Base-by-base conservation (phyloP, 2,329 filamentous ascomycete species). In the Penicillium sp. region DNA sequence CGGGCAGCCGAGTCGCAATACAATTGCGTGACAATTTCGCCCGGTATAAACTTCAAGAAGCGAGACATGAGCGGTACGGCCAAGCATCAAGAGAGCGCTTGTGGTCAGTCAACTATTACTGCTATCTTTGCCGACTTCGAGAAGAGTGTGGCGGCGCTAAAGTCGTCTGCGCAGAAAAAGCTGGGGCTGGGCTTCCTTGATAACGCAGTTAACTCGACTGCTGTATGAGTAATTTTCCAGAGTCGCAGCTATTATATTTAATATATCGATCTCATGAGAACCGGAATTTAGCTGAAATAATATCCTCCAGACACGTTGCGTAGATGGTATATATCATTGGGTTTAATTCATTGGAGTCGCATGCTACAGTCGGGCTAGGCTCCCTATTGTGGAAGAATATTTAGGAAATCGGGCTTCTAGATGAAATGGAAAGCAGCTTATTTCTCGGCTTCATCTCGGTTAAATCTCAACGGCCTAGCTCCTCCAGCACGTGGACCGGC, bases 1-100 rank as follows among this genome's bases (percentile, higher is more conserved):
- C 71, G 80, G 21, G 79, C 77, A 0, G 79, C 71, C 10, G 71
- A 81, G 43, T 69, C 77, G 17, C 74, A 83, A 67, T 75, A 82
- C 62, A 82, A 82, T 61, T 83, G 82, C 62, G 70, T 71, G 29
- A 64, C 64, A 13, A 72, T 76, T 2, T 63, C 68, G 2, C 60
- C 70, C 0, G 74, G 72, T 21, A 52, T 74, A 23, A 64, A 68
- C 45, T 63, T 70, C 46, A 58, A 62, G 17, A 75, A 70, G 61
- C 37, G 55, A 34, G 62, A 51, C 24, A 46, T 37, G 3, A 51
- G 18, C 10, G 37, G 33, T 10, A 49, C 20, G 30, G 37, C 29
- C 7, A 29, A 24, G 15, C 27, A 29, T 20, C 15, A 51, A 21
- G 56, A 54, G 23, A 41, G 32, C 18, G 10, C 46, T 2, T 60